Evolutionary conservation across 208 protist genomes (phyloP).

Genomic region (Acanthamoeba royreba): DNA sequence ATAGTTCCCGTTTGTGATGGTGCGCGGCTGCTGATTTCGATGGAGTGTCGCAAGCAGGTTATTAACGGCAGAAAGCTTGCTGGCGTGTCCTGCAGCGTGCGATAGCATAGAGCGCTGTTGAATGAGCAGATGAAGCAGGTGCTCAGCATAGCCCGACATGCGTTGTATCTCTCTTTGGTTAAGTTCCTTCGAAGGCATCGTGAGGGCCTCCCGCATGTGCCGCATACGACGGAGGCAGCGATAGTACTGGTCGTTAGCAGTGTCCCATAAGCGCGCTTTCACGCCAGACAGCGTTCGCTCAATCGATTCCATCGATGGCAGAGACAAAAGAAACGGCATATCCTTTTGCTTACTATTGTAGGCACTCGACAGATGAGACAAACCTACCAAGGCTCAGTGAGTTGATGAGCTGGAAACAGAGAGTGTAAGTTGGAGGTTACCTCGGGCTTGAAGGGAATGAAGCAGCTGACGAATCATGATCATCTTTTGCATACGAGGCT

Average conservation of each 20-base stretch:
- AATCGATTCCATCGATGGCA: conserved; percentile 1
- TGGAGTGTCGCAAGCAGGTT: not conserved
- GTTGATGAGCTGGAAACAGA: not conserved
- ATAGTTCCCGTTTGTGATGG: not conserved
- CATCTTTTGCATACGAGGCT: conserved; percentile 35
- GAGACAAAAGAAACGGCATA: not conserved
- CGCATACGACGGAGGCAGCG: not conserved
- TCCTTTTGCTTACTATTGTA: not conserved
- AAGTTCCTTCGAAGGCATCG: conserved; percentile 45
- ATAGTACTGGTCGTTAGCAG: conserved; percentile 37
- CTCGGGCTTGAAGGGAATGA: not conserved
- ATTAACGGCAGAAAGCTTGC: not conserved
- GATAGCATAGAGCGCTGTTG: not conserved
- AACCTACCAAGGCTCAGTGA: not conserved
- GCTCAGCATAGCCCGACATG: conserved; percentile 36
- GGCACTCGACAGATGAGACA: conserved; percentile 24
- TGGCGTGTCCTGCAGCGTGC: not conserved
- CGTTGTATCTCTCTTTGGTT: conserved; percentile 37
- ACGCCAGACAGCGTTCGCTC: not conserved
- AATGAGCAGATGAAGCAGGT: conserved; percentile 29
- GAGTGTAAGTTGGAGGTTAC: not conserved
- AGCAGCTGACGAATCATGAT: conserved; percentile 10
- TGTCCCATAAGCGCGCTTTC: not conserved
- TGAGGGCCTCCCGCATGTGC: not conserved
- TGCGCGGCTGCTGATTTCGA: not conserved